phyloP scores from a whole-genome alignment of 495 filamentous ascomycete species.

The Haplographium delicatum region DNA sequence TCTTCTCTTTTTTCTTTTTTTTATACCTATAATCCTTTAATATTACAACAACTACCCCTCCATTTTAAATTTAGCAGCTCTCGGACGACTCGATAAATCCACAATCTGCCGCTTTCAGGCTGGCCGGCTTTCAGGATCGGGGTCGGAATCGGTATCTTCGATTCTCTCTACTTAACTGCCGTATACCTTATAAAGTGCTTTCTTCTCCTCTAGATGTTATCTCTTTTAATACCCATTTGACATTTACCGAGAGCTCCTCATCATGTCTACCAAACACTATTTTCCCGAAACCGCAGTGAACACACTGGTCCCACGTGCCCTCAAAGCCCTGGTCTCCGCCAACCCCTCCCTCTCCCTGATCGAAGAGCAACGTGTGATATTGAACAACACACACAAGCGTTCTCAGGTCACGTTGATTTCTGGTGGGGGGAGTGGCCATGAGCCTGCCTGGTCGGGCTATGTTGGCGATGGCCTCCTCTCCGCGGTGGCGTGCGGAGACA shows the following conservation, averaged over 20 bases:
- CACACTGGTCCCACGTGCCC: slow-evolving; percentile 46
- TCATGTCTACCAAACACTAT: slow-evolving; percentile 21
- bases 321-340: slow-evolving; percentile 49
- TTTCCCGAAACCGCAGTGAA: slow-evolving; percentile 22
- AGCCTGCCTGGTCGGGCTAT: slow-evolving; percentile 60
- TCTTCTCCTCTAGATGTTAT: neutral
- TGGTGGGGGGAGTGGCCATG: slow-evolving; percentile 57
- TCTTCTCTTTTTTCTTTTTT: neutral
- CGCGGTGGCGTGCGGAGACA: slow-evolving; percentile 54
- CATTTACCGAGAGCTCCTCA: neutral
- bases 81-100: neutral
- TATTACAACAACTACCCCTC: too few relatives aligned
- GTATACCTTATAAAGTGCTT: neutral
- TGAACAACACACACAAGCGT: slow-evolving; percentile 43
- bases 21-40: neutral
- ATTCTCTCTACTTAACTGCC: neutral
- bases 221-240: neutral
- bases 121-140: neutral
- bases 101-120: neutral
- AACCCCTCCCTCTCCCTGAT: slow-evolving; percentile 54
- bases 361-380: slow-evolving; percentile 51
- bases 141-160: too few relatives aligned
- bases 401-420: slow-evolving; percentile 53
- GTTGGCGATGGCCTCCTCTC: slow-evolving; percentile 56
- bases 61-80: neutral